Conservation (phyloP, 164 flowering plant genomes). For the Vitis amurensis region DNA sequence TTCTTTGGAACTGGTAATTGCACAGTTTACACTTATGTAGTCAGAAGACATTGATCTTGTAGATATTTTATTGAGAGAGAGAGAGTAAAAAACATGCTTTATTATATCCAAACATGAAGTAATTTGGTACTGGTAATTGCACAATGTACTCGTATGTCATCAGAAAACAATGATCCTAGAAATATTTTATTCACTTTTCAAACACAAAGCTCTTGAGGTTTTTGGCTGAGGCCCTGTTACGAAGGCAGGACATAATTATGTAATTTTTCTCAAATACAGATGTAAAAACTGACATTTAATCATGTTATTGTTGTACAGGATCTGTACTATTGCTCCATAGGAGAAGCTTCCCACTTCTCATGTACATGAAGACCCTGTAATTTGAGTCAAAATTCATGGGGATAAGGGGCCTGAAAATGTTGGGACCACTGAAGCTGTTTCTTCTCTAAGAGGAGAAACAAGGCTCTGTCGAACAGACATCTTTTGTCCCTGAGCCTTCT, state of each 20-base stretch:
- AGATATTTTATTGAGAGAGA: too few relatives aligned
- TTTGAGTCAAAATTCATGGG: slow-evolving; percentile 20
- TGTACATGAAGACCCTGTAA: background rate
- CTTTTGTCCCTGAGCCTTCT: slow-evolving; percentile 27
- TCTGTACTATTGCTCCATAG: background rate
- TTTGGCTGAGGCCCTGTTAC: background rate
- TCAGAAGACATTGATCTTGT: too few relatives aligned
- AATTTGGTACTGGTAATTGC: background rate
- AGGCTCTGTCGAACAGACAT: slow-evolving; percentile 20
- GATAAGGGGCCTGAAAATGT: slow-evolving; percentile 57
- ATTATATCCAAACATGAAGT: too few relatives aligned
- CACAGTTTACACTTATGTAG: too few relatives aligned
- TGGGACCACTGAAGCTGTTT: slow-evolving; percentile 65
- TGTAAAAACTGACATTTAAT: slow-evolving; percentile 6
- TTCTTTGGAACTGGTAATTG: too few relatives aligned
- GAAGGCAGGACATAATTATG: background rate
- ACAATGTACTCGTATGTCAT: too few relatives aligned
- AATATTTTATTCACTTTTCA: slow-evolving; percentile 3
- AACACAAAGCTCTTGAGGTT: background rate
- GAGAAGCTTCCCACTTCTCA: background rate
- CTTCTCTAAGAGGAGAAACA: slow-evolving; percentile 47
- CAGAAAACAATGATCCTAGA: background rate
- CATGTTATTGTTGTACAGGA: background rate
- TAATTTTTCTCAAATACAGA: background rate
- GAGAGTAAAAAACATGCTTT: too few relatives aligned